Conservation (phyloP, 345 rosid species). For the Lepidium africanum region DNA sequence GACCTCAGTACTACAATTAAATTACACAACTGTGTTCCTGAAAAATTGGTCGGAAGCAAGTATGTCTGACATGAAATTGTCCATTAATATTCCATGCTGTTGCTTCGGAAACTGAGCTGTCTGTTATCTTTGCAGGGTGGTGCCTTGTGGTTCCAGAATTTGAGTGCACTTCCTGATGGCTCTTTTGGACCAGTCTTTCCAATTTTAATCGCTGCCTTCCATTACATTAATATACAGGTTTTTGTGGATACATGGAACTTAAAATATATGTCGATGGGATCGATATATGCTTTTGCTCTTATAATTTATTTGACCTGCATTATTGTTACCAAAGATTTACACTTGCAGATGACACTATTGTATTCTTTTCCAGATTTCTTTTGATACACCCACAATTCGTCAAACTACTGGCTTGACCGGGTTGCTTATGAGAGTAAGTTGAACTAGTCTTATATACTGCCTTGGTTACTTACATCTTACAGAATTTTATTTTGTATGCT, state of each 20-base stretch:
- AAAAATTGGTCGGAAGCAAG: not conserved
- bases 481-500: not conserved
- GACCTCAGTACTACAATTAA: not conserved
- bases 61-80: not conserved
- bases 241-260: not conserved
- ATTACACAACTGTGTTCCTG: not conserved
- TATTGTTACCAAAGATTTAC: not conserved
- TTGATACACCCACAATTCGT: conserved; percentile 35
- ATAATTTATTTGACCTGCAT: not conserved
- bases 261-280: not conserved
- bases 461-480: not conserved
- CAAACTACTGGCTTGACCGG: conserved; percentile 40
- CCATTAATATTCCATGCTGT: not conserved
- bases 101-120: conserved; percentile 5
- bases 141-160: conserved; percentile 80
- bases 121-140: conserved; percentile 62
- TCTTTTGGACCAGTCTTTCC: conserved; percentile 66
- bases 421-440: conserved; percentile 58
- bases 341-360: not conserved
- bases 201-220: conserved; percentile 57
- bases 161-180: conserved; percentile 60
- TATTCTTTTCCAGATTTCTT: conserved; percentile 45
- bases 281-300: not conserved
- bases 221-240: conserved; percentile 79
- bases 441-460: not conserved